Evolutionary conservation across 2,329 filamentous ascomycete genomes (phyloP).

Genomic region (Aspergillus fijiensis): DNA sequence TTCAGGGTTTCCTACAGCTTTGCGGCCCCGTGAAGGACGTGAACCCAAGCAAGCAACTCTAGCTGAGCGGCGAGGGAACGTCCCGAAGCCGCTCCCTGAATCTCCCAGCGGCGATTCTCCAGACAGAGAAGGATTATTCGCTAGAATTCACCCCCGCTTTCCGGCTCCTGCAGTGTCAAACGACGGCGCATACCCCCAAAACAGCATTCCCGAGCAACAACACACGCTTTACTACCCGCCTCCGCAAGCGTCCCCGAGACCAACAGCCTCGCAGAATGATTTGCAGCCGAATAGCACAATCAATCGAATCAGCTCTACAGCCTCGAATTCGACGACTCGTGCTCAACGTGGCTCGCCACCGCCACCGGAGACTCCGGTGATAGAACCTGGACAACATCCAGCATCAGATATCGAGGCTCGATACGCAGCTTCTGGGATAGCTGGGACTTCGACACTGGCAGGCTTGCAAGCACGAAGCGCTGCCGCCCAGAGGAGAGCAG

Average conservation of each 20-base stretch:
- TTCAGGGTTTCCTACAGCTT: slow-evolving; percentile 40
- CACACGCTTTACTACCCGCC: slow-evolving; percentile 65
- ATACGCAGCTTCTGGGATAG: slow-evolving; percentile 88
- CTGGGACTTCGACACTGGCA: slow-evolving; percentile 77
- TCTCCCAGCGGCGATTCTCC: slow-evolving; percentile 74
- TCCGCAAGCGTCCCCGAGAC: slow-evolving; percentile 36
- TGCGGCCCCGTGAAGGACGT: slow-evolving; percentile 48
- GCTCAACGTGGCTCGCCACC: slow-evolving; percentile 91
- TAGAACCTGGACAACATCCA: slow-evolving; percentile 68
- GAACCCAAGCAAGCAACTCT: slow-evolving; percentile 61
- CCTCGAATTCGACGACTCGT: slow-evolving; percentile 88
- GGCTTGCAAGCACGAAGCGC: slow-evolving; percentile 73
- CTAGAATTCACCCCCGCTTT: slow-evolving; percentile 54
- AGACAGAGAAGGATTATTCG: slow-evolving; percentile 78
- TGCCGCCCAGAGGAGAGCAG: slow-evolving; percentile 75
- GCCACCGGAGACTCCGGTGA: slow-evolving; percentile 86
- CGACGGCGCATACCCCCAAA: slow-evolving; percentile 24
- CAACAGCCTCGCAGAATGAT: slow-evolving; percentile 25
- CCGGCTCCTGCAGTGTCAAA: slow-evolving; percentile 38
- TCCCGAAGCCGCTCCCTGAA: slow-evolving; percentile 76
- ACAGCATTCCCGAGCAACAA: slow-evolving; percentile 52
- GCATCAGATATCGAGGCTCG: slow-evolving; percentile 84
- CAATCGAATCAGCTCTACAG: slow-evolving; percentile 72
- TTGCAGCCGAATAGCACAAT: slow-evolving; percentile 55
- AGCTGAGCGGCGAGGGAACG: slow-evolving; percentile 74